Evolutionary conservation across 371 early-diverging fungal genomes (phyloP).

Genomic region (Apophysomyces variabilis): DNA sequence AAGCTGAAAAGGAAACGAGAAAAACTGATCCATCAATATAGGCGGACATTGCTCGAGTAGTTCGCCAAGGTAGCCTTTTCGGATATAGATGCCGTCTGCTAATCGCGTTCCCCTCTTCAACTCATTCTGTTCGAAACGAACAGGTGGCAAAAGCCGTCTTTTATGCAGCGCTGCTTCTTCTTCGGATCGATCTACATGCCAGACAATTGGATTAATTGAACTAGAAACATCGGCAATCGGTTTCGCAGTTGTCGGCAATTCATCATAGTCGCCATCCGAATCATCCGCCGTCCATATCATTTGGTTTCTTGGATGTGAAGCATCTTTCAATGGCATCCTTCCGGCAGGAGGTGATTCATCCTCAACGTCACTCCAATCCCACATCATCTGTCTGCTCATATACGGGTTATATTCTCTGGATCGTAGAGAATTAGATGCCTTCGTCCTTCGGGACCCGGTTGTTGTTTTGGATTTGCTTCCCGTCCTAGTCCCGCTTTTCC

Average conservation of each 20-base stretch:
- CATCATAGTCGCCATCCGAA: background rate
- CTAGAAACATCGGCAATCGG: background rate
- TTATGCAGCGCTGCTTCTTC: background rate
- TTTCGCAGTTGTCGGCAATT: background rate
- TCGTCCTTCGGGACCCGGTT: background rate
- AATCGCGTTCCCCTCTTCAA: background rate
- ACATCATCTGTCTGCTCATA: background rate
- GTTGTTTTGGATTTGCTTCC: no score
- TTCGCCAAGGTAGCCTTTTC: background rate
- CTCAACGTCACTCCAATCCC: background rate
- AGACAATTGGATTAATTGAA: background rate
- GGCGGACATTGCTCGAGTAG: background rate
- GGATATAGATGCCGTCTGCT: background rate
- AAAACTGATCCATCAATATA: background rate
- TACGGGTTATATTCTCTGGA: background rate
- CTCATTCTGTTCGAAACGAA: background rate
- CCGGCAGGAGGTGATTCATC: background rate
- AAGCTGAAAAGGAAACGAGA: background rate
- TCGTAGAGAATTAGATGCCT: background rate
- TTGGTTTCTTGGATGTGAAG: background rate
- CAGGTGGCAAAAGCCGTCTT: background rate
- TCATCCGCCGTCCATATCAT: background rate
- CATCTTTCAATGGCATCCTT: background rate
- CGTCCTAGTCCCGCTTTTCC: no score
- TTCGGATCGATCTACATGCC: background rate